Base-by-base conservation (phyloP, 345 rosid species). In the Euphorbia tirucalli region DNA sequence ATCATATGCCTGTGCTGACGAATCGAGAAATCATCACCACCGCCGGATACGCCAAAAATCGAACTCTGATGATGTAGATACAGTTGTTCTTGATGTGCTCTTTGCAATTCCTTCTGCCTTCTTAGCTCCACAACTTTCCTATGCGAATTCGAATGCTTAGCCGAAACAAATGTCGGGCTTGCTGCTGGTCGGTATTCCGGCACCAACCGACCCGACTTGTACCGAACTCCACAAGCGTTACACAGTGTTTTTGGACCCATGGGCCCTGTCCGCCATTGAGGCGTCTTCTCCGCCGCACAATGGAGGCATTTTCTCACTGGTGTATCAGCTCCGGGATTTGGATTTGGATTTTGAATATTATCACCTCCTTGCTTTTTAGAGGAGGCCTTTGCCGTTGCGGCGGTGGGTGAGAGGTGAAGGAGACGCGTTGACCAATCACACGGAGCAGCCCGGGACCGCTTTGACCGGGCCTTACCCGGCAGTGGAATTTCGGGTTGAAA, bases 241-340 rank as follows among this genome's bases (percentile, higher is more conserved):
- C 96, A 90, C 52, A 89, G 52, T 0, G 92, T 89, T 75, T 89
- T 89, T 3, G 90, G 92, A 7, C 95, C 95, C 88, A 86, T 75
- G 0, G 96, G 96, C 9, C 96, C 96, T 0, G 96, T 86, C 70
- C 96, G 77, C 96, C 96, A 90, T 37, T 90, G 96, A 13, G 92
- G 96, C 0, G 96, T 90, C 76, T 86, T 84, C 76, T 90, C 96
- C 3, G 90, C 18, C 2, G 86, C 86, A 57, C 96, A 90, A 65
- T 90, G 96, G 27, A 86, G 71, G 71, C 96, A 90, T 71, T 71
- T 88, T 28, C 92, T 77, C 2, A 69, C 77, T 3, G 35, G 48
- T 3, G 71, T 14, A 7, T 82, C 80, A 14, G 66, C 21, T 9
- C 61, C 48, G 11, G 14, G 18, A 57, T 55, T 77, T 21, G 67